Conservation (phyloP, 1,139 yeast genomes). For the Diutina siamensis region DNA sequence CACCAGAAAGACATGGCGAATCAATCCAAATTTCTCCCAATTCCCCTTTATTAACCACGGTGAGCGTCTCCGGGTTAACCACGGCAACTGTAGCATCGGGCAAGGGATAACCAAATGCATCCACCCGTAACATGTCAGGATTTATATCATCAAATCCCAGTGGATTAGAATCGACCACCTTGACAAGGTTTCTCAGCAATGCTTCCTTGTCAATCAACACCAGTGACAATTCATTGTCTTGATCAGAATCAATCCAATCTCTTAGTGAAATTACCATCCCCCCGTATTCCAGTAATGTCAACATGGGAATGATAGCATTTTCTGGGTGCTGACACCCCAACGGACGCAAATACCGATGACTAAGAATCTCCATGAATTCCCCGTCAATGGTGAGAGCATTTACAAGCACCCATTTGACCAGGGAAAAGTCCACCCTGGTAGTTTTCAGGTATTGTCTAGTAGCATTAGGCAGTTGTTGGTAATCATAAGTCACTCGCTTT, state of each 20-base stretch:
- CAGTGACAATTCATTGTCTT: constrained; percentile 45
- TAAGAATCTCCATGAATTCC: constrained; percentile 79
- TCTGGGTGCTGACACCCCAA: constrained; percentile 74
- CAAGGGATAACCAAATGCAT: constrained; percentile 87
- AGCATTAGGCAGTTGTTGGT: constrained; percentile 79
- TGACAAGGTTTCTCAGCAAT: constrained; percentile 61
- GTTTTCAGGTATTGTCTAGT: constrained; percentile 75
- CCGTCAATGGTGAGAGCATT: constrained; percentile 91
- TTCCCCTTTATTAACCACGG: constrained; percentile 56
- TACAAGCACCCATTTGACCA: constrained; percentile 81
- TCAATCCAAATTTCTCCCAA: constrained; percentile 99
- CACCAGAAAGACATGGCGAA: constrained; percentile 79
- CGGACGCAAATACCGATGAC: constrained; percentile 89
- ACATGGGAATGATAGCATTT: constrained; percentile 77
- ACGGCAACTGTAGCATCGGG: constrained; percentile 92
- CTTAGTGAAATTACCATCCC: constrained; percentile 90
- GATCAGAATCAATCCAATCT: constrained; percentile 62
- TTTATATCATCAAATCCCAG: constrained; percentile 38
- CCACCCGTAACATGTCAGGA: constrained; percentile 51
- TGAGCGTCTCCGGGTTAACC: constrained; percentile 82
- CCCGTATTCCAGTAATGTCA: constrained; percentile 86
- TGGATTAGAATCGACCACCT: constrained; percentile 42
- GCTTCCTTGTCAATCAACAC: constrained; percentile 74
- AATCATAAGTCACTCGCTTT: constrained; percentile 86
- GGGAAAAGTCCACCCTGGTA: constrained; percentile 64